Evolutionary conservation across 306 rosid genomes (phyloP).

Genomic region (Ormosia emarginata): DNA sequence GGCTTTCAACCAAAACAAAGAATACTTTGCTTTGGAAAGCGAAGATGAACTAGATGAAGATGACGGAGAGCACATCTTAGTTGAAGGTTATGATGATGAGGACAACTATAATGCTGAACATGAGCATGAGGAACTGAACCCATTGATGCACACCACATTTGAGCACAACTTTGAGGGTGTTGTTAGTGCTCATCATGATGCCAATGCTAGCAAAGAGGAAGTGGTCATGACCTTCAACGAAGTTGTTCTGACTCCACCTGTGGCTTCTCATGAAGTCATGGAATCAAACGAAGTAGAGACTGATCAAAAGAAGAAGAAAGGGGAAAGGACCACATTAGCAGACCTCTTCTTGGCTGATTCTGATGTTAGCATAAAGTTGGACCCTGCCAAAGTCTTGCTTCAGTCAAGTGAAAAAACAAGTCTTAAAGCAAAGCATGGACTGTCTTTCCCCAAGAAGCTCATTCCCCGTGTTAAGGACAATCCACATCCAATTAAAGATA

Average conservation of each 20-base stretch:
- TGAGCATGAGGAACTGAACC: slow-evolving; percentile 82
- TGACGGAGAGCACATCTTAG: slow-evolving; percentile 22
- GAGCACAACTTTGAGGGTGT: slow-evolving; percentile 52
- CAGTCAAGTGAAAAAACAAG: slow-evolving; percentile 45
- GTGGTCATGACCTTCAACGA: slow-evolving; percentile 31
- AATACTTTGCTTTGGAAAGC: slow-evolving; percentile 51
- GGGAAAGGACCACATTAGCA: slow-evolving; percentile 78
- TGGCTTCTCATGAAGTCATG: slow-evolving; percentile 29
- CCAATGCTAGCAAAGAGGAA: slow-evolving; percentile 19
- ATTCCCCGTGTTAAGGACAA: slow-evolving; percentile 79
- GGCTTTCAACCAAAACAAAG: slow-evolving; percentile 41
- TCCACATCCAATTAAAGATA: slow-evolving; percentile 69
- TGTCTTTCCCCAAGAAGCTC: slow-evolving; percentile 82
- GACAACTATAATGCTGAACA: slow-evolving; percentile 39
- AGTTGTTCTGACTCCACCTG: slow-evolving; percentile 27
- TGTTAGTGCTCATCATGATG: slow-evolving; percentile 32
- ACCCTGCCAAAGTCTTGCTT: slow-evolving; percentile 32
- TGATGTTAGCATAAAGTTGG: slow-evolving; percentile 44
- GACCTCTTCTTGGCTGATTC: slow-evolving; percentile 89
- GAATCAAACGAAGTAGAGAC: slow-evolving; percentile 31
- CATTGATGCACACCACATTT: slow-evolving; percentile 61
- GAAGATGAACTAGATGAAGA: slow-evolving; percentile 40
- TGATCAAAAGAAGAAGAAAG: slow-evolving; percentile 60
- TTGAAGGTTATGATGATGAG: slow-evolving; percentile 31
- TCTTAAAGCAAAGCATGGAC: slow-evolving; percentile 54